Base-by-base conservation (phyloP, 2,329 filamentous ascomycete species). In the Davidsoniella eucalypti region DNA sequence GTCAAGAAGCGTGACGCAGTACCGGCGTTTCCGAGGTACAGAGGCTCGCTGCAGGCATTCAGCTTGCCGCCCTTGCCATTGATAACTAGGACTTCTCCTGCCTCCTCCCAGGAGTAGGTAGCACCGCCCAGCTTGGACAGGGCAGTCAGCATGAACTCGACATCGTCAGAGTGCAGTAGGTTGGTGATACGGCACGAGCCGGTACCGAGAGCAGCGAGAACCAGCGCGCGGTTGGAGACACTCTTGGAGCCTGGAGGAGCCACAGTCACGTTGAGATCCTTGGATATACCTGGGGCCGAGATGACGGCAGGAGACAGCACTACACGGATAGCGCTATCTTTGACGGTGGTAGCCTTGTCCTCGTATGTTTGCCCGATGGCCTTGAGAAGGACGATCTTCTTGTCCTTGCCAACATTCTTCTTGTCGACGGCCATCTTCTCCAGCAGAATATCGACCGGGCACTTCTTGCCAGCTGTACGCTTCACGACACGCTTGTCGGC, bases 391-490 rank as follows among this genome's bases (percentile, higher is more conserved):
- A 95, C 90, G 55, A 98, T 84, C 67, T 94, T 96, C 72, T 98
- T 98, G 65, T 90, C 87, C 53, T 77, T 77, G 2, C 92, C 92
- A 42, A 94, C 84, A 57, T 98, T 98, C 71, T 98, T 98, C 75
- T 98, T 98, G 67, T 98, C 92, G 7, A 98, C 83, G 0, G 84
- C 87, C 92, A 98, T 98, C 63, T 94, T 94, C 56, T 82, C 75
- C 51, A 98, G 73, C 47, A 98, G 67, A 36, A 84, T 75, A 57
- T 95, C 85, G 2, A 95, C 85, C 0, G 84, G 82, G 62, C 92
- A 98, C 56, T 78, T 73, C 66, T 94, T 95, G 49, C 84, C 85
- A 1, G 87, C 88, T 4, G 87, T 88, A 54, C 92, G 69, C 59
- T 82, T 85, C 41, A 82, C 75, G 41, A 98, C 81, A 26, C 80